These are phyloP conservation scores for Leptomonas seymouri DNA, from an alignment of 208 protist genomes.

Conservation along the genomic window DNA sequence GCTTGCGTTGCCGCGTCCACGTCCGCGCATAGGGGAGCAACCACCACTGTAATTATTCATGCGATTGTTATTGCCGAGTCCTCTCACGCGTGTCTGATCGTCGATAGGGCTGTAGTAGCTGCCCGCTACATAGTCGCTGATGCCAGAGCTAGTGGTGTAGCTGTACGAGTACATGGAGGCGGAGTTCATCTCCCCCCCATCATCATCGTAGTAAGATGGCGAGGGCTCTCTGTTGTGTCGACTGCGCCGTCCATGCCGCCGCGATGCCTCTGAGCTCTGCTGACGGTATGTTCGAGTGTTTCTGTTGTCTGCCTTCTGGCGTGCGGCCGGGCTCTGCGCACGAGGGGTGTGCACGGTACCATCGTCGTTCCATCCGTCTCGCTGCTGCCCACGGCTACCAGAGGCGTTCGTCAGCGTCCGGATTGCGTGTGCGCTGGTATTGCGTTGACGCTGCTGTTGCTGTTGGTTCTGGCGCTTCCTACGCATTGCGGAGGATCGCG, in stretches of 20 bases:
- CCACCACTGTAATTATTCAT: not conserved
- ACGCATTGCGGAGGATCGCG: constrained; percentile 24
- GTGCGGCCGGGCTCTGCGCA: not conserved
- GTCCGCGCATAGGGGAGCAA: constrained; percentile 9
- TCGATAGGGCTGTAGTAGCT: constrained; percentile 31
- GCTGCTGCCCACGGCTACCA: not conserved
- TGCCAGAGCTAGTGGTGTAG: constrained; percentile 31
- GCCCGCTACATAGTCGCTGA: constrained; percentile 24
- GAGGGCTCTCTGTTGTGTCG: not conserved
- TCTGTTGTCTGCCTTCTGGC: not conserved
- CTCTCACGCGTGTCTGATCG: not conserved
- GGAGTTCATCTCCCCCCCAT: constrained; percentile 14
- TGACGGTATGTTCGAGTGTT: not conserved
- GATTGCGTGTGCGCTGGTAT: not conserved
- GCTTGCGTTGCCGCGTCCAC: not conserved
- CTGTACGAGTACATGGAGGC: constrained; percentile 28
- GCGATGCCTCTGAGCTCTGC: not conserved
- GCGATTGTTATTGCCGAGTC: not conserved
- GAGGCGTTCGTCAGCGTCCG: constrained; percentile 10
- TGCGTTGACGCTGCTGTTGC: constrained; percentile 4
- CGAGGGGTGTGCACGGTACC: constrained; percentile 6
- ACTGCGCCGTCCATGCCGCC: not conserved
- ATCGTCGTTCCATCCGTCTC: not conserved
- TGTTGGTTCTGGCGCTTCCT: not conserved
- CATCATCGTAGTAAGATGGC: constrained; percentile 4